Evolutionary conservation across 2,329 filamentous ascomycete species (phyloP).

Genomic region (Scleromitrula shiraiana): DNA sequence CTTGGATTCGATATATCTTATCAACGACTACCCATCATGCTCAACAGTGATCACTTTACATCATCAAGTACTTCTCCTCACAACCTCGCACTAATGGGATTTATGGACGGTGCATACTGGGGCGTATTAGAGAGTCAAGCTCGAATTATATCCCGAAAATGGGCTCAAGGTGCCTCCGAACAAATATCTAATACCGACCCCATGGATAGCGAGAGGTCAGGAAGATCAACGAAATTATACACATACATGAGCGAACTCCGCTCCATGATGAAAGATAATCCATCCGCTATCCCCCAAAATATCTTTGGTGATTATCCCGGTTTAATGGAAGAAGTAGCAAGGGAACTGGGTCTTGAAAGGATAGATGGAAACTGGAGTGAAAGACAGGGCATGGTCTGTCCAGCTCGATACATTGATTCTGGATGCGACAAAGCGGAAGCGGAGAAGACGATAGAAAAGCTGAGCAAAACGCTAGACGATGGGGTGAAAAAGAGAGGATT

Average conservation of each 20-base stretch:
- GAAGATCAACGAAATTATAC: not conserved
- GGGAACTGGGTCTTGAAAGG: not conserved
- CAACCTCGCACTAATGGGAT: slow-evolving; percentile 6
- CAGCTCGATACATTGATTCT: not conserved
- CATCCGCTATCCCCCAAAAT: not conserved
- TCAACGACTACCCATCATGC: not conserved
- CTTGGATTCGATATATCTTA: not conserved
- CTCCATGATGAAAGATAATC: not conserved
- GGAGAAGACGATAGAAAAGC: not conserved
- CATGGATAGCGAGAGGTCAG: too few species aligned
- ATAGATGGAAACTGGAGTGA: not conserved
- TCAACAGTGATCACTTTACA: not conserved
- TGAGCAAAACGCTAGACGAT: not conserved
- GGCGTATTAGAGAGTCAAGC: slow-evolving; percentile 7
- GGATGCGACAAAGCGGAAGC: not conserved
- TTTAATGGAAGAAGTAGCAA: not conserved
- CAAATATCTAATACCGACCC: not conserved
- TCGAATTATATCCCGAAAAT: slow-evolving; percentile 1
- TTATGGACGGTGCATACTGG: slow-evolving; percentile 5
- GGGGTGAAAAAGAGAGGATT: not conserved
- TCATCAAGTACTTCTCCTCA: not conserved
- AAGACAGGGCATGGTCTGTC: not conserved
- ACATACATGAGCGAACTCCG: not conserved
- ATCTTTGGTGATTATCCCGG: slow-evolving; percentile 1
- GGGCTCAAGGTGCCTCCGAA: not conserved